phyloP scores from a whole-genome alignment of 1,284 basidiomycete species.

The Erythrobasidium hasegawianum region DNA sequence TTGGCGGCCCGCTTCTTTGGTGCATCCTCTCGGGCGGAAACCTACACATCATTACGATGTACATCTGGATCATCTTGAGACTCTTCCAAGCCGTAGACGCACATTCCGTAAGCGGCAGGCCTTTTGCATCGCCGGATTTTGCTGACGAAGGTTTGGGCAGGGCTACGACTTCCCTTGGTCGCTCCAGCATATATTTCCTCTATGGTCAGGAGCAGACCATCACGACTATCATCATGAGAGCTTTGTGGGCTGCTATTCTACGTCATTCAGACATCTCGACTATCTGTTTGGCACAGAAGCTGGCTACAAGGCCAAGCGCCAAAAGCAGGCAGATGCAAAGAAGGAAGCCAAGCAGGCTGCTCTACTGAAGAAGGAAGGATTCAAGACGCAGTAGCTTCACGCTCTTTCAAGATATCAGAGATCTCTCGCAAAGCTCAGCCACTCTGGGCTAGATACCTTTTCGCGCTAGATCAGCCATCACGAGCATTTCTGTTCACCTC shows the following conservation, averaged over 20 bases:
- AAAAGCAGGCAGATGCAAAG: slow-evolving; percentile 1
- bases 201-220: slow-evolving; percentile 99
- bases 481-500: no score
- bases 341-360: slow-evolving; percentile 11
- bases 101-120: slow-evolving; percentile 94
- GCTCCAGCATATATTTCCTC: slow-evolving; percentile 86
- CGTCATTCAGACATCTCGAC: slow-evolving; percentile 43
- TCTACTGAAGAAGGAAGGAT: slow-evolving; percentile 9
- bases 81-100: slow-evolving; percentile 97
- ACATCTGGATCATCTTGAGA: slow-evolving; percentile 83
- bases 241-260: slow-evolving; percentile 45
- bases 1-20: slow-evolving; percentile 78
- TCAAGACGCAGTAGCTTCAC: no score
- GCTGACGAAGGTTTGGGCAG: no score
- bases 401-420: no score
- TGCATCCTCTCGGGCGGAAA: slow-evolving; percentile 62
- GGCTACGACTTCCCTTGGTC: slow-evolving; percentile 84
- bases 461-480: no score
- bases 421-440: no score
- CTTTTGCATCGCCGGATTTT: no score
- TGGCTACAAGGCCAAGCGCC: slow-evolving; percentile 40
- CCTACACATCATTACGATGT: slow-evolving; percentile 83
- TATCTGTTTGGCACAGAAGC: slow-evolving; percentile 44
- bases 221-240: slow-evolving; percentile 53
- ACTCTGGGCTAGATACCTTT: no score